Conservation (phyloP, 352 stramenopile genomes). For the Proteromonas lacertae region DNA sequence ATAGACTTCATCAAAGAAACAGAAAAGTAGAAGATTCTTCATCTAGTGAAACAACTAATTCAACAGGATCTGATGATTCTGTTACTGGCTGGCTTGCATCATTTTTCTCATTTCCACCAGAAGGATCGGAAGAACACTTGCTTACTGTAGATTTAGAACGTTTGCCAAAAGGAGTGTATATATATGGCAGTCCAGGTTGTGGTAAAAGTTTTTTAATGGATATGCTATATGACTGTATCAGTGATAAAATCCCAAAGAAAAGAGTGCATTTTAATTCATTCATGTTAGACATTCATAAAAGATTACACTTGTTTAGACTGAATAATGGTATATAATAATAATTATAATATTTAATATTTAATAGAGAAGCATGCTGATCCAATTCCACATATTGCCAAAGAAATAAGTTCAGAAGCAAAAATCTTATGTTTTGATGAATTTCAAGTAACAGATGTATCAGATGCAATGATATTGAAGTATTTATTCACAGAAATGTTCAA, state of each 20-base stretch:
- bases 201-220: constrained; percentile 76
- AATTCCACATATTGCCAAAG: constrained; percentile 23
- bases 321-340: constrained; percentile 15
- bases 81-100: too few relatives aligned
- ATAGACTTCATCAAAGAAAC: too few relatives aligned
- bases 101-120: too few relatives aligned
- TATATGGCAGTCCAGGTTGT: constrained; percentile 37
- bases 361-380: constrained; percentile 6
- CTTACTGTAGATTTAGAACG: too few relatives aligned
- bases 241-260: constrained; percentile 6
- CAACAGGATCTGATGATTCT: too few relatives aligned
- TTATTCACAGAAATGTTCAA: constrained; percentile 64
- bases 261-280: constrained; percentile 74
- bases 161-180: constrained; percentile 30
- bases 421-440: constrained; percentile 63
- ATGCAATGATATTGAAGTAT: constrained; percentile 72
- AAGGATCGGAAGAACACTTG: too few relatives aligned
- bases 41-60: too few relatives aligned
- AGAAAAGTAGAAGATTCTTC: too few relatives aligned
- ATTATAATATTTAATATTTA: constrained; percentile 20
- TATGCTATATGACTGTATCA: constrained; percentile 28
- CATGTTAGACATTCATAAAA: constrained; percentile 60
- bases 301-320: constrained; percentile 29
- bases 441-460: constrained; percentile 72
- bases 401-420: constrained; percentile 30